Percentiles rank a stretch among this genome's conserved stretches.
Evolutionary conservation across 2,329 filamentous ascomycete species (phyloP).

Genomic region (Ascochyta koolunga): DNA sequence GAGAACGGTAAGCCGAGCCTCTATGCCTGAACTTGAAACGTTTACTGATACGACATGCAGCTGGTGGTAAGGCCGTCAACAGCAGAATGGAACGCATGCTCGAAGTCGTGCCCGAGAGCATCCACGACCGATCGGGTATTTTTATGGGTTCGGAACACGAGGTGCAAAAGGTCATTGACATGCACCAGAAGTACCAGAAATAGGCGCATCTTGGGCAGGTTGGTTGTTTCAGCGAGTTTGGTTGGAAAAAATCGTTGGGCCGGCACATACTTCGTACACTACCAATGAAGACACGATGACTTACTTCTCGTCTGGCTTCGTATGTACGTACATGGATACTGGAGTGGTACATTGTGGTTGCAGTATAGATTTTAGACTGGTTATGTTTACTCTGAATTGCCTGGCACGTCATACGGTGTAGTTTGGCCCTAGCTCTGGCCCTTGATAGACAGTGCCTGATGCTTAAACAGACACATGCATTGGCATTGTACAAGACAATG

Average conservation of each 20-base stretch:
- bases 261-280: conserved; percentile 3
- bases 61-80: conserved; percentile 90
- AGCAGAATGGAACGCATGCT: conserved; percentile 92
- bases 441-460: too few relatives aligned
- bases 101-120: conserved; percentile 84
- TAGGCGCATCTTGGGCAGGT: conserved; percentile 13
- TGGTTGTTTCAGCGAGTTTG: background rate
- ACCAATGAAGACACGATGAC: conserved; percentile 5
- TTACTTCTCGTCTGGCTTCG: background rate
- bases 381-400: too few relatives aligned
- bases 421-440: too few relatives aligned
- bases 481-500: too few relatives aligned
- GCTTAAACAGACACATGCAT: too few relatives aligned
- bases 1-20: conserved; percentile 79
- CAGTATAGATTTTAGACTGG: background rate
- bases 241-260: conserved; percentile 13
- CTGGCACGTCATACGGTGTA: too few relatives aligned
- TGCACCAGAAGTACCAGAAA: conserved; percentile 67
- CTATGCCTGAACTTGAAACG: too few relatives aligned
- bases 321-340: background rate
- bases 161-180: conserved; percentile 90
- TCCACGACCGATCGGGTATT: conserved; percentile 94
- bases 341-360: background rate
- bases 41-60: conserved; percentile 54
- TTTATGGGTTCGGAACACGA: conserved; percentile 96